phyloP scores from a whole-genome alignment of 148 eudicot species.

The Vaccinium myrtillus region DNA sequence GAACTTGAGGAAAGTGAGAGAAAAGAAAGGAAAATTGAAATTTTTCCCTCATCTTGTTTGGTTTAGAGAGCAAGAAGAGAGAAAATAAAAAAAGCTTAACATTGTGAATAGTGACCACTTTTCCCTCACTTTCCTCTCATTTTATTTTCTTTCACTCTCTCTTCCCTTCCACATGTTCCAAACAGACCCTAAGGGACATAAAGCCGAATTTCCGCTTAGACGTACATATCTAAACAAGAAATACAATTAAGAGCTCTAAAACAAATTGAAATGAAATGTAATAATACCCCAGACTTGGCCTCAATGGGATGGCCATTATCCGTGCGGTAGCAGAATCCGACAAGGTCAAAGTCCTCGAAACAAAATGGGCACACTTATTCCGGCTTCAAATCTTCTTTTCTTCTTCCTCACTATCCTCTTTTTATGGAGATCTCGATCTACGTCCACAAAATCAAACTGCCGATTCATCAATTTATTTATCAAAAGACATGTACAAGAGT shows the following conservation, averaged over 20 bases:
- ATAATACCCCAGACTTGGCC: slow-evolving; percentile 60
- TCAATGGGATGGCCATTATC: slow-evolving; percentile 57
- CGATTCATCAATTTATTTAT: slow-evolving; percentile 4
- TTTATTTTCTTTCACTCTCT: no score
- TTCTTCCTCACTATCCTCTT: slow-evolving; percentile 39
- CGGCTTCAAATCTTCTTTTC: slow-evolving; percentile 27
- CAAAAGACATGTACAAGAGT: neutral
- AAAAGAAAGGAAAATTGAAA: no score
- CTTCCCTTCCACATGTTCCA: no score
- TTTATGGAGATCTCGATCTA: slow-evolving; percentile 29
- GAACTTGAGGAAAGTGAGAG: no score
- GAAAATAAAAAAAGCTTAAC: no score
- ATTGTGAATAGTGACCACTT: no score
- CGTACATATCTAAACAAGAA: neutral
- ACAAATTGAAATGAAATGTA: neutral
- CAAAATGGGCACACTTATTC: slow-evolving; percentile 67
- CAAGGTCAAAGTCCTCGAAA: slow-evolving; percentile 54
- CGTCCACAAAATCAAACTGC: slow-evolving; percentile 12
- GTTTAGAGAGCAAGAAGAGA: no score
- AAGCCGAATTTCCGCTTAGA: neutral
- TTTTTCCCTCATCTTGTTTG: no score
- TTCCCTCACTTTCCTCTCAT: no score
- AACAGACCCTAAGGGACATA: neutral
- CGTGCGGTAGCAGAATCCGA: slow-evolving; percentile 64
- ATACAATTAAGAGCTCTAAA: neutral